Percentiles rank a stretch among this genome's conserved stretches.
Conservation (phyloP, 2,329 filamentous ascomycete genomes). For the Chrysoporthe cubensis region DNA sequence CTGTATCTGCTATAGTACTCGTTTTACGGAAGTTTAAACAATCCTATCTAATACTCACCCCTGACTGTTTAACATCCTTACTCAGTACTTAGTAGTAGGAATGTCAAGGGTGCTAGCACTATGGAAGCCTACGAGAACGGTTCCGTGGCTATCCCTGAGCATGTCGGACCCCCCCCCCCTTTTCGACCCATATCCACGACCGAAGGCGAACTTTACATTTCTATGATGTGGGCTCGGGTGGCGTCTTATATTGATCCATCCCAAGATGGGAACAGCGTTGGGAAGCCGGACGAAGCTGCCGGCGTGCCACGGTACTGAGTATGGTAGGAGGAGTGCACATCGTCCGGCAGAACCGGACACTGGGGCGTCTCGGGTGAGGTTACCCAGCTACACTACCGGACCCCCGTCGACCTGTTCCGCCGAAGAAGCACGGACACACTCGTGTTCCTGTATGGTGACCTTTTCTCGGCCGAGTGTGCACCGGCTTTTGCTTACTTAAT, state of each 20-base stretch:
- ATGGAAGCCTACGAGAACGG: not conserved
- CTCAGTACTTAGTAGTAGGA: no score
- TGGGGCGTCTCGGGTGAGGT: not conserved
- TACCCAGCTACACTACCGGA: not conserved
- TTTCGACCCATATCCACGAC: not conserved
- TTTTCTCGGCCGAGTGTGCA: not conserved
- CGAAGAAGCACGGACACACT: not conserved
- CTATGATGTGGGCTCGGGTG: not conserved
- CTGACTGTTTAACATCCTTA: not conserved
- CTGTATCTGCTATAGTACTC: not conserved
- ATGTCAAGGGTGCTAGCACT: not conserved
- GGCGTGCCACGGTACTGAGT: not conserved
- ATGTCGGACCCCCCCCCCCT: not conserved
- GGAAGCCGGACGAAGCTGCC: not conserved
- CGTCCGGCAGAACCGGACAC: not conserved
- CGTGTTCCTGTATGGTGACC: not conserved
- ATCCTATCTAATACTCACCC: not conserved
- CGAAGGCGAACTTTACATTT: not conserved
- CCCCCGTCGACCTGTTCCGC: not conserved
- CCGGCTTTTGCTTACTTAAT: no score
- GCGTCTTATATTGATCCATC: not conserved
- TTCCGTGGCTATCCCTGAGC: not conserved
- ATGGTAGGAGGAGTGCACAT: not conserved
- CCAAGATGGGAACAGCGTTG: not conserved
- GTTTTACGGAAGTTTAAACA: not conserved